Conservation (phyloP, 768 basidiomycete species). For the Termitomyces sp. region DNA sequence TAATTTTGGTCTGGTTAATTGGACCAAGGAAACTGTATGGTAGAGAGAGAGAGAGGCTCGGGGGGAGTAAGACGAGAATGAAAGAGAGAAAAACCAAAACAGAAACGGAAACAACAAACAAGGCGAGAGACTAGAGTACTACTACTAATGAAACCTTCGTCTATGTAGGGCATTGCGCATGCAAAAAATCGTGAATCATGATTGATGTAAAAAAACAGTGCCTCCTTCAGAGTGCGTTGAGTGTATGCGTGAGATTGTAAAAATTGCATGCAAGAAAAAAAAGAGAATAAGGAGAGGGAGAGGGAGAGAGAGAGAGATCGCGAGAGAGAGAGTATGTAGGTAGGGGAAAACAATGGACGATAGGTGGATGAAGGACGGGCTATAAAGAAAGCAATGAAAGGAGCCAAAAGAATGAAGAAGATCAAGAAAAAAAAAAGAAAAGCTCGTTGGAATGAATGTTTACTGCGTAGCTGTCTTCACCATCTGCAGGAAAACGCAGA, state of each 20-base stretch:
- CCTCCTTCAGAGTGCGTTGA: conserved; percentile 68
- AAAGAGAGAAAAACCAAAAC: neutral
- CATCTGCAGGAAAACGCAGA: conserved; percentile 43
- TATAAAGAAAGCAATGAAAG: conserved; percentile 3
- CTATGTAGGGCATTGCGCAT: conserved; percentile 54
- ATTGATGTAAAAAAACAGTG: conserved; percentile 37
- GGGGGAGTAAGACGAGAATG: neutral
- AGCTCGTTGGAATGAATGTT: conserved; percentile 21
- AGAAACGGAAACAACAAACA: conserved; percentile 1
- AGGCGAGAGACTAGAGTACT: conserved; percentile 9
- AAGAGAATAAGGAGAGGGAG: neutral
- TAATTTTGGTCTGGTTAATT: neutral
- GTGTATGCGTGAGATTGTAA: conserved; percentile 28
- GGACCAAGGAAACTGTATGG: conserved; percentile 5
- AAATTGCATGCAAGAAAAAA: conserved; percentile 45
- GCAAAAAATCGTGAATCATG: conserved; percentile 33
- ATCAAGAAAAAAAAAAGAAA: conserved; percentile 18
- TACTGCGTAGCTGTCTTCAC: conserved; percentile 76
- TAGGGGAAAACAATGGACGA: neutral
- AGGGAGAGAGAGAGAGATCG: conserved; percentile 4
- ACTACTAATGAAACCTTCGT: conserved; percentile 25
- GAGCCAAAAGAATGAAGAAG: conserved; percentile 6
- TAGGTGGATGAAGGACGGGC: conserved; percentile 9
- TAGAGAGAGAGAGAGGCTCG: neutral
- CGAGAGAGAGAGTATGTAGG: neutral